Evolutionary conservation across 345 rosid species (phyloP).

Genomic region (Abelmoschus esculentus): DNA sequence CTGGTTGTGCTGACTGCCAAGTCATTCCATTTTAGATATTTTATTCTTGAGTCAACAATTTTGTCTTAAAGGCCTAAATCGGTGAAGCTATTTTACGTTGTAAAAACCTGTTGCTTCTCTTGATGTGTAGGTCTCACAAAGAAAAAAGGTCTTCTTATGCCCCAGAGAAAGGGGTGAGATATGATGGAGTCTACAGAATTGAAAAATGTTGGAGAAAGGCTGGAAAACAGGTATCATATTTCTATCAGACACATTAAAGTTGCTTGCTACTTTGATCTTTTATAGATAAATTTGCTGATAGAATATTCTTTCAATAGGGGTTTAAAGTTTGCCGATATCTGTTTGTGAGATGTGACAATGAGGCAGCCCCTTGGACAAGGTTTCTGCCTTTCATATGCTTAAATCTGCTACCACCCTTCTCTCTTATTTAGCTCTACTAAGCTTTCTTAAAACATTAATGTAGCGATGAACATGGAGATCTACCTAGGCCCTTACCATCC

Average conservation of each 20-base stretch:
- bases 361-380: constrained; percentile 70
- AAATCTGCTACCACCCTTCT: constrained; percentile 59
- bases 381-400: constrained; percentile 27
- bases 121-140: constrained; percentile 45
- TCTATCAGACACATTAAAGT: neutral
- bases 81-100: neutral
- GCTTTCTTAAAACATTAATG: constrained; percentile 23
- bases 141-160: constrained; percentile 61
- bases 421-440: neutral
- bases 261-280: neutral
- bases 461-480: constrained; percentile 50
- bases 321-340: constrained; percentile 50
- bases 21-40: too few species aligned
- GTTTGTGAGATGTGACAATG: constrained; percentile 63
- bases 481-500: constrained; percentile 41
- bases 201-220: constrained; percentile 72
- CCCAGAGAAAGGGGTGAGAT: constrained; percentile 54
- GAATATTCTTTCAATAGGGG: constrained; percentile 26
- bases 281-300: neutral
- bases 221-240: constrained; percentile 39
- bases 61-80: neutral
- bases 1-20: too few species aligned
- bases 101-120: neutral
- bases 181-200: constrained; percentile 64
- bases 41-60: neutral